Base-by-base conservation (phyloP, 768 basidiomycete species). In the Cystoderma amianthinum region DNA sequence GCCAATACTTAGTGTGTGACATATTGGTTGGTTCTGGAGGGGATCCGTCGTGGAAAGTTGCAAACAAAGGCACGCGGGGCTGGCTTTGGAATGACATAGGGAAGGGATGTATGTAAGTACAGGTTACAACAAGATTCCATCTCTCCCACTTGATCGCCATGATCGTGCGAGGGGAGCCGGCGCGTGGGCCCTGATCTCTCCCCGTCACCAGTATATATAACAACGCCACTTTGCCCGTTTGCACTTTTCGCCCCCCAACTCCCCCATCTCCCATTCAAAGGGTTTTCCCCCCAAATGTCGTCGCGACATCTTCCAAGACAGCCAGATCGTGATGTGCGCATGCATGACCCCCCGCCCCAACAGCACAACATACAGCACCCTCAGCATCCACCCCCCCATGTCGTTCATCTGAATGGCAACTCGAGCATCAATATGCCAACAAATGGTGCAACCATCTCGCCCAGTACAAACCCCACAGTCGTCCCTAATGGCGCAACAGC, bases 41-140 rank as follows among this genome's bases (percentile, higher is more conserved):
- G n/a, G n/a, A n/a, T n/a, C n/a, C n/a, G n/a, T n/a, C n/a, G n/a
- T n/a, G n/a, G n/a, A n/a, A n/a, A n/a, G n/a, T n/a, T n/a, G n/a
- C n/a, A 62, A 63, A 66, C 64, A 68, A 68, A 75, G 74, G 76
- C 72, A 76, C 73, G 73, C 72, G 76, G 73, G n/a, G n/a, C n/a
- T n/a, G n/a, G n/a, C n/a, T n/a, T n/a, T 28, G 25, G 25, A 28
- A 7, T 28, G 25, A 7, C 25, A n/a, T n/a, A n/a, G n/a, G n/a
- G n/a, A n/a, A n/a, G n/a, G n/a, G n/a, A n/a, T n/a, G n/a, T n/a
- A n/a, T n/a, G n/a, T n/a, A n/a, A n/a, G n/a, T n/a, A n/a, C n/a
- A n/a, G n/a, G n/a, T n/a, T n/a, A n/a, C 28, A 15, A 30, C 15
- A 30, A 15, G 34, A 71, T 71, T 66, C 68, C 57, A 43, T 56